These are phyloP conservation scores for Penicillium ochrochloron DNA, from an alignment of 495 filamentous ascomycete species.

Conservation along the genomic window DNA sequence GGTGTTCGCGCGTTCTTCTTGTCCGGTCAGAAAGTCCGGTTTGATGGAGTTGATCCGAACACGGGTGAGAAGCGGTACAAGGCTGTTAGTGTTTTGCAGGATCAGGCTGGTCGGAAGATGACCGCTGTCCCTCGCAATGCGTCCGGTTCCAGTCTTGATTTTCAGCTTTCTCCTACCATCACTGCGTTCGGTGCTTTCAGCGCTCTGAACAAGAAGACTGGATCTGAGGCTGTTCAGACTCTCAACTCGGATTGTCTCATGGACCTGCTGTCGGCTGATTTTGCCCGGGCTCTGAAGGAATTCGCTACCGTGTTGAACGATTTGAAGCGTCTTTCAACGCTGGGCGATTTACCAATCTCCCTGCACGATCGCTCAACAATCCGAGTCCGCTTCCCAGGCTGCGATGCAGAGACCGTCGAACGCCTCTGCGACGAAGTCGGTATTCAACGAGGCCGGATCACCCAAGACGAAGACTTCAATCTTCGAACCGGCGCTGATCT, in stretches of 20 bases:
- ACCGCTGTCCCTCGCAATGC: constrained; percentile 54
- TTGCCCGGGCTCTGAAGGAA: constrained; percentile 84
- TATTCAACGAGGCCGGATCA: constrained; percentile 72
- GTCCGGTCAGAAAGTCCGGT: constrained; percentile 83
- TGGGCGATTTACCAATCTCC: constrained; percentile 83
- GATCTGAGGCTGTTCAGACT: constrained; percentile 44
- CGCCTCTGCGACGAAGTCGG: constrained; percentile 85
- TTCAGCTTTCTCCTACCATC: constrained; percentile 83
- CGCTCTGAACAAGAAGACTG: constrained; percentile 38
- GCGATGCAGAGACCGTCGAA: constrained; percentile 83
- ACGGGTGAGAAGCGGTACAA: constrained; percentile 80
- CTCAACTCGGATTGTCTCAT: constrained; percentile 82
- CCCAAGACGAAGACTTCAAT: constrained; percentile 78
- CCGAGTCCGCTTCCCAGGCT: constrained; percentile 87
- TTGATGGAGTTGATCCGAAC: constrained; percentile 68
- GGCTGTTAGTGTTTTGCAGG: constrained; percentile 68
- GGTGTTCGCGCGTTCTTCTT: constrained; percentile 88
- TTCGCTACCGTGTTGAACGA: constrained; percentile 79
- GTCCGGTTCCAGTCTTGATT: constrained; percentile 82
- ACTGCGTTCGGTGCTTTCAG: constrained; percentile 73
- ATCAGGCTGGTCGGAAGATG: constrained; percentile 68
- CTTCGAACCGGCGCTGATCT: constrained; percentile 63
- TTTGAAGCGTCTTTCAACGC: constrained; percentile 69
- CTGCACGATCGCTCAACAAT: constrained; percentile 67
- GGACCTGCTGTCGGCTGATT: constrained; percentile 83